Base-by-base conservation (phyloP, 768 basidiomycete species). In the Lanmaoa rubissima region DNA sequence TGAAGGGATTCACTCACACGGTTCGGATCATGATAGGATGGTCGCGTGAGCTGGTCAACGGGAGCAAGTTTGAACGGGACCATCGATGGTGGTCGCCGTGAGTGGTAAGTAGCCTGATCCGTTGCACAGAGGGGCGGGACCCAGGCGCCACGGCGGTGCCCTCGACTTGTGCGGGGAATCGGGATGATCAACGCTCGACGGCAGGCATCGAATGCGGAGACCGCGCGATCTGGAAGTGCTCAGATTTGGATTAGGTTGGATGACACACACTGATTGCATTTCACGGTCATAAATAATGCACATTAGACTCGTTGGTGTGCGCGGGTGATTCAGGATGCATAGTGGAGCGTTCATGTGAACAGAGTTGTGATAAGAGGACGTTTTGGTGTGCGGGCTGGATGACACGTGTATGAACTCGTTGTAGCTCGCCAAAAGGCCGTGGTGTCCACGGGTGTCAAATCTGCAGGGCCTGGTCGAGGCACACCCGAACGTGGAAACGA, bases 231-330 rank as follows among this genome's bases (percentile, higher is more conserved):
- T 65, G 26, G 48, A 48, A 31, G 47, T 28, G 62, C 10, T 34
- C 26, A 65, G 65, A 65, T 67, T 65, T 54, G 58, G 53, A 64
- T 64, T 64, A 62, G 55, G 64, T 54, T 65, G 55, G 19, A 41
- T 61, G 54, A 65, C 53, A 62, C 48, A 54, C 44, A 8, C 21
- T 61, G 60, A 61, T 61, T 48, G 51, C 1, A 54, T 59, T 59
- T 53, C 52, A 35, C 58, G 53, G 54, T 48, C 51, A 56, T 63
- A 53, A 53, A 51, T 38, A 53, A 51, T 53, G 51, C 19, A 40
- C 45, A 52, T 45, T 45, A 49, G 34, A 34, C 51, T 58, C 13
- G 51, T 17, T 61, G 44, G 51, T 28, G 34, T 43, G 59, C 46
- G 46, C 17, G 39, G 60, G 51, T 54, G 59, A 60, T 10, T 46